These are phyloP conservation scores for Heliocybe sulcata DNA, from an alignment of 1,284 basidiomycete species.

Conservation along the genomic window DNA sequence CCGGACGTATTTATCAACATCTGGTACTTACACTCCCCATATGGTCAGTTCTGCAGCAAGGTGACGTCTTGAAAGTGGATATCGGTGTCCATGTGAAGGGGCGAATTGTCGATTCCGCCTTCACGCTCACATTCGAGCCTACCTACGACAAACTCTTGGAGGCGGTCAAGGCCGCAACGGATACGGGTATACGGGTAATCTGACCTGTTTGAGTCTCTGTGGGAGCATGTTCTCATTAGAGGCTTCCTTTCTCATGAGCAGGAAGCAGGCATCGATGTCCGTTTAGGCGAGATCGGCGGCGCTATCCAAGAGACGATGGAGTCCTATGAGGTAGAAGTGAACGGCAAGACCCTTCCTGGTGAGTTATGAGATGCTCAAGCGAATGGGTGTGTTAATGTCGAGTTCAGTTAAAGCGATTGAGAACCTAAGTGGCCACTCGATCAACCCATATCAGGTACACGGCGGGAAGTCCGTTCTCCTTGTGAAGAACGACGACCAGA, in stretches of 20 bases:
- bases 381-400: neutral
- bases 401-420: constrained; percentile 80
- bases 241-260: constrained; percentile 21
- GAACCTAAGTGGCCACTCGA: constrained; percentile 90
- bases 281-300: constrained; percentile 89
- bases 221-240: neutral
- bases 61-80: constrained; percentile 95
- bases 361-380: constrained; percentile 12
- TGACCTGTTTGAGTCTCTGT: constrained; percentile 1
- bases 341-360: constrained; percentile 85
- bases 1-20: constrained; percentile 5
- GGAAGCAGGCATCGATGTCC: constrained; percentile 96
- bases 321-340: constrained; percentile 92
- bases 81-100: constrained; percentile 97
- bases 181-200: constrained; percentile 76
- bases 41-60: constrained; percentile 63
- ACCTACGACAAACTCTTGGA: constrained; percentile 87
- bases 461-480: constrained; percentile 86
- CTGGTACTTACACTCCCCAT: neutral
- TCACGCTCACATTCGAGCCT: constrained; percentile 87
- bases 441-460: constrained; percentile 87
- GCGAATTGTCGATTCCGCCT: constrained; percentile 92
- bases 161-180: constrained; percentile 91
- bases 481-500: constrained; percentile 84
- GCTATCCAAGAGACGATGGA: constrained; percentile 99